Base-by-base conservation (phyloP, 108 stramenopile species). In the Epithemia pelagica region DNA sequence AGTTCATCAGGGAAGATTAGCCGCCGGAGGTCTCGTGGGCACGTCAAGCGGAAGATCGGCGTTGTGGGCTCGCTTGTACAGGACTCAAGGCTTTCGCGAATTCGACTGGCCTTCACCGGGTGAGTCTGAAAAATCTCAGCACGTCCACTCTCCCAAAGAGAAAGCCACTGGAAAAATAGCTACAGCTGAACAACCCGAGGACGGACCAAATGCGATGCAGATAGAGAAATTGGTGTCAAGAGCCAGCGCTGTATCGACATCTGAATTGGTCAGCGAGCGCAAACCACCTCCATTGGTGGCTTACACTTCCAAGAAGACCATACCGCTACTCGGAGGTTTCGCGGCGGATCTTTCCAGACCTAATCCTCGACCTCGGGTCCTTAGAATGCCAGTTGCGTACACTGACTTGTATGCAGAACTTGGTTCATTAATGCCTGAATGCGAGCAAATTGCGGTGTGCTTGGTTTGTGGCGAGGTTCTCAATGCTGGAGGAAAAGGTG, bases 401-500 rank as follows among this genome's bases (percentile, higher is more conserved):
- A 92, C 94, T 28, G 90, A 90, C 75, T 66, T 95, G 29, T 95
- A 92, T 64, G 90, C 87, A 8, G 78, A 82, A 59, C 71, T 95
- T 32, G 83, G 86, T 23, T 33, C 72, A 22, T 32, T 92, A 28
- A 73, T 80, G 46, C 90, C 93, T 3, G 85, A 94, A 37, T 78
- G 73, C 32, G 90, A 91, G 52, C 88, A 90, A 76, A 89, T 79
- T 51, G 87, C 86, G 29, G 82, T 95, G 53, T 95, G 94, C 62
- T 65, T 95, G 28, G 69, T 90, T 24, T 95, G 94, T 79, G 94
- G 94, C 19, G 81, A 84, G 68, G 88, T 90, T 19, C 72, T 97
- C 30, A 88, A 94, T 63, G 85, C 89, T 51, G 83, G 79, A 27
- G 95, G 87, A 0, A 90, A 80, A 67, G 93, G 88, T 1, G 84